Conservation (phyloP, 148 eudicot species). For the Fagopyrum homotropicum region DNA sequence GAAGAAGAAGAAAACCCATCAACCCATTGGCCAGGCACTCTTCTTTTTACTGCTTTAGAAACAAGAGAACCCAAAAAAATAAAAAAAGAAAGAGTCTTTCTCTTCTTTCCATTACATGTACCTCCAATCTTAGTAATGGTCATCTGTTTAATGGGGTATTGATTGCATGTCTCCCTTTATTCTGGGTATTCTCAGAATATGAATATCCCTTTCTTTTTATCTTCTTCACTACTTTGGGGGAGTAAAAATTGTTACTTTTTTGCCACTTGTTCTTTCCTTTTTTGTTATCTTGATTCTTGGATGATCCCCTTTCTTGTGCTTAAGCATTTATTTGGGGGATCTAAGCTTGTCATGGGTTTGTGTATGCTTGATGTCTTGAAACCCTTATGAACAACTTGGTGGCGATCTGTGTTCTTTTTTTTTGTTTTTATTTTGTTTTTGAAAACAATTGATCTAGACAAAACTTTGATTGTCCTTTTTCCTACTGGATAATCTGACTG, state of each 20-base stretch:
- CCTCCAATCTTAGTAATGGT: conserved; percentile 6
- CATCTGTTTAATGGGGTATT: conserved; percentile 11
- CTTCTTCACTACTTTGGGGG: conserved; percentile 8
- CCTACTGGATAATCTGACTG: neutral
- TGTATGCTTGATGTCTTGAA: conserved; percentile 1
- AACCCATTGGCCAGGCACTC: conserved; percentile 11
- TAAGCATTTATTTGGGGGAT: neutral
- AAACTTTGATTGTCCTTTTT: neutral
- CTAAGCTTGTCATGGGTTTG: conserved; percentile 8
- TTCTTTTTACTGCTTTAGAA: neutral
- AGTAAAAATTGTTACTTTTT: neutral
- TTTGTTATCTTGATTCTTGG: conserved; percentile 7
- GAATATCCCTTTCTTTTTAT: neutral
- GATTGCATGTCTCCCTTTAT: conserved; percentile 4
- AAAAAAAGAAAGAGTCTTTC: neutral
- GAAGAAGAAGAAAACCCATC: conserved; percentile 2
- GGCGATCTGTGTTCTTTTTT: neutral
- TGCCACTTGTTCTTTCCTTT: conserved; percentile 9
- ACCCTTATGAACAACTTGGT: neutral
- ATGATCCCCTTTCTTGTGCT: neutral
- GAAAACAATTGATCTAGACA: conserved; percentile 2
- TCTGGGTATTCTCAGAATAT: conserved; percentile 12
- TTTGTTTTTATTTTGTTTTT: too few species aligned
- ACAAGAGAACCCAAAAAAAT: neutral
- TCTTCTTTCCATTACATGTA: neutral